Evolutionary conservation across 108 stramenopile species (phyloP), one percentile per base, ranked within the genome.

Genomic region (Parmales sp.): DNA sequence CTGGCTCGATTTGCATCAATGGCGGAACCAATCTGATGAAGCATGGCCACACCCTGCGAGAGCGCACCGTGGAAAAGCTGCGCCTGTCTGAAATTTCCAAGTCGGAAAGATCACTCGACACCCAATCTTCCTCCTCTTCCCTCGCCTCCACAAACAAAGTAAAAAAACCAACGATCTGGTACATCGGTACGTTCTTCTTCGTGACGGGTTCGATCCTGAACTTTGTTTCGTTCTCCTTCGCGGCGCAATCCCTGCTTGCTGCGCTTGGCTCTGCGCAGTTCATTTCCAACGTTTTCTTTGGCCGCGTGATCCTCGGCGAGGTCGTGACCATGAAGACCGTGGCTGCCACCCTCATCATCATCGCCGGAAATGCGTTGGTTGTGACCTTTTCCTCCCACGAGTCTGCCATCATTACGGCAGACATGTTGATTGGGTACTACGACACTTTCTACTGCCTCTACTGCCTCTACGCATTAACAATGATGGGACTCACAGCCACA

Each of bases 231-330:
- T 72, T 78, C 37, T 71, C 68, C 23, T 80, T 78, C 41, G 79
- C 79, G 8, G 75, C 79, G 18, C 75, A 78, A 63, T 63, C 50
- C 45, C 49, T 80, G 23, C 73, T 80, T 45, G 79, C 79, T 9
- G 70, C 77, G 23, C 72, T 80, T 29, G 79, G 77, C 0, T 75
- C 76, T 26, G 72, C 76, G 34, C 79, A 80, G 75, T 80, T 80
- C 43, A 41, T 80, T 25, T 72, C 70, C 0, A 80, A 80, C 64
- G 72, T 78, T 1, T 43, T 80, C 4, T 78, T 80, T 34, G 77
- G 72, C 4, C 60, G 60, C 25, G 67, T 79, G 38, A 48, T 63
- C 28, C 48, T 75, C 25, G 41, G 22, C n/a, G 45, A 66, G 50
- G 34, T 6, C 13, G 29, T 79, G 2, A 77, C 76, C 36, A 38